Base-by-base conservation (phyloP, 129 eudicot species). In the Centaurea solstitialis region DNA sequence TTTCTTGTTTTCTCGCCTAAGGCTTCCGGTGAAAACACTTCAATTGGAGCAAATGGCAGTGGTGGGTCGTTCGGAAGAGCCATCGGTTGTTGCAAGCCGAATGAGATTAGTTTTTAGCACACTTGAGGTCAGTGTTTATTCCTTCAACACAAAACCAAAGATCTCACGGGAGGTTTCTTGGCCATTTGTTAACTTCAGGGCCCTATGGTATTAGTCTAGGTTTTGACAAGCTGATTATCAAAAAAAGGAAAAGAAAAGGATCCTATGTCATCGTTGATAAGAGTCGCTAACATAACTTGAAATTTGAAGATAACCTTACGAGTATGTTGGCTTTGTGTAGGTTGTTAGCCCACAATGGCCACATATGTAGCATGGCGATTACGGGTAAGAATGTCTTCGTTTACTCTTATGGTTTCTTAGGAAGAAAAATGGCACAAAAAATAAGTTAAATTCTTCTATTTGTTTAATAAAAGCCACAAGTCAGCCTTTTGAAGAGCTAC, bases 281-380 rank as follows among this genome's bases (percentile, higher is more conserved):
- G 18, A 17, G 20, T 74, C 18, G 53, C 22, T 59, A 50, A 64
- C 5, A 18, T 17, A n/a, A 12, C 23, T 18, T 18, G 35, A 23
- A 6, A 21, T 78, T 78, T 53, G 76, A 37, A 21, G 26, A 72
- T 68, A 79, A 62, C 70, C 21, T 80, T 74, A 45, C 18, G 22
- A 26, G 21, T 64, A 45, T 82, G 77, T 28, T 72, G 76, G 53
- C 35, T 20, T 66, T 70, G 57, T 88, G 87, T 87, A 93, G 99
- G 98, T 96, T 69, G 99, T 96, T 84, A 91, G 99, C 86, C 99
- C 98, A 68, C 99, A 96, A 61, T 96, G 98, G 98, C 99, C 99
- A 4, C 87, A 65, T 74, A 93, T 83, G 78, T 91, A 88, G 91
- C 61, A 26, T 21, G 73, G 40, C 9, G 50, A 45, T 53, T 24